Evolutionary conservation across 139 green algal species (phyloP).

Genomic region (Volvox reticuliferus): DNA sequence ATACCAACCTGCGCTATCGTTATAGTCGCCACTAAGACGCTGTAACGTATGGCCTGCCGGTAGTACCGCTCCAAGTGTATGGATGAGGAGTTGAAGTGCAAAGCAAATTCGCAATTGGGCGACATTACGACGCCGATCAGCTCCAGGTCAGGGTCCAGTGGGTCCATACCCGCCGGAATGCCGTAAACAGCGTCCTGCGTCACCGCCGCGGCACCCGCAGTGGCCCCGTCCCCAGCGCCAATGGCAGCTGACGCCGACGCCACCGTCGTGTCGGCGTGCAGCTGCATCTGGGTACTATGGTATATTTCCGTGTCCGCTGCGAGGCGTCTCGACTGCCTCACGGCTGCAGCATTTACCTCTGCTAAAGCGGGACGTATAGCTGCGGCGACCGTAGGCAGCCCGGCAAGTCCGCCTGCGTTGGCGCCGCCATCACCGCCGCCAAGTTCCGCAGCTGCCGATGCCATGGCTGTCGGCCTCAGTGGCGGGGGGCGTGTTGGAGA

Average conservation of each 20-base stretch:
- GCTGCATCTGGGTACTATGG: constrained; percentile 20
- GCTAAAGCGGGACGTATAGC: neutral
- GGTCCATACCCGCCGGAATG: constrained; percentile 14
- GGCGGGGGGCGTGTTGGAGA: neutral
- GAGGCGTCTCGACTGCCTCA: neutral
- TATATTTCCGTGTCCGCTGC: constrained; percentile 22
- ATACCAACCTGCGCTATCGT: constrained; percentile 52
- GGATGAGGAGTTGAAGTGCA: constrained; percentile 67
- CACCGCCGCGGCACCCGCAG: neutral
- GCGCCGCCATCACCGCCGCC: neutral
- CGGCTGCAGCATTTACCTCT: neutral
- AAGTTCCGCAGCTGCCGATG: neutral
- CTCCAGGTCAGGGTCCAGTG: constrained; percentile 35
- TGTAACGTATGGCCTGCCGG: constrained; percentile 86
- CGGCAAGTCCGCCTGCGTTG: neutral
- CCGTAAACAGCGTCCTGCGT: neutral
- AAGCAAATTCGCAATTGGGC: constrained; percentile 64
- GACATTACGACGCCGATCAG: constrained; percentile 69
- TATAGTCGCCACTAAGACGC: constrained; percentile 74
- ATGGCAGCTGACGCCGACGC: neutral
- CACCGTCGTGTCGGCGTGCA: neutral
- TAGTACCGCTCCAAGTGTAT: constrained; percentile 80
- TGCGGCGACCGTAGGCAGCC: neutral
- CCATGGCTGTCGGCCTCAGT: neutral
- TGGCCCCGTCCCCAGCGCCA: neutral